Base-by-base conservation (phyloP, 345 rosid species). In the Corymbia maculata region DNA sequence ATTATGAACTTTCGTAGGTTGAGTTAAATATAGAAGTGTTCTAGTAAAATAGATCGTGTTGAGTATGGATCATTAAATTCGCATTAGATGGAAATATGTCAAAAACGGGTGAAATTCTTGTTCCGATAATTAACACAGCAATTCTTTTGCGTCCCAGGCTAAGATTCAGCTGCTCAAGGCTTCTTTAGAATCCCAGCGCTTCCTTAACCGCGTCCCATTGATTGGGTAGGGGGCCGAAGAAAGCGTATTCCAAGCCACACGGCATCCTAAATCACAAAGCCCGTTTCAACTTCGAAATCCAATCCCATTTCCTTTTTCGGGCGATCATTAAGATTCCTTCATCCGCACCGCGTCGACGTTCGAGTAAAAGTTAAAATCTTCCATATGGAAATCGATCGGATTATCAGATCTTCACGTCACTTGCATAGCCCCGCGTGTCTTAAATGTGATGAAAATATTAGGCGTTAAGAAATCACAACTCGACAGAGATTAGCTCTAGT, bases 341-440 rank as follows among this genome's bases (percentile, higher is more conserved):
- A 32, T 32, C 30, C 8, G 7, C 13, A 1, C 5, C 0, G 0
- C 8, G 5, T 55, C 0, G 26, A 55, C 4, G 22, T 55, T 55
- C 2, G 1, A 55, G 1, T 55, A 26, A 55, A 24, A 4, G 42
- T 36, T 55, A 8, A 8, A 55, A 19, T 55, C 2, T 5, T 55
- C 0, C 28, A 8, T 55, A 0, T 55, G 61, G 22, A 55, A 55
- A 55, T 55, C 6, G 17, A 68, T 2, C 30, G 3, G 79, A 44
- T 32, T 30, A 30, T 5, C 2, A 19, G 30, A 68, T 32, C 3
- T 70, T 70, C 1, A 1, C 2, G 4, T n/a, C 2, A n/a, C 1
- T 1, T 13, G 42, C 36, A n/a, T 64, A 13, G 1, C 8, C 45
- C 24, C 12, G 17, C 13, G 13, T 10, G n/a, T 0, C 0, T 10